Evolutionary conservation across 495 filamentous ascomycete species (phyloP).

Genomic region (Lepidopterella palustris): DNA sequence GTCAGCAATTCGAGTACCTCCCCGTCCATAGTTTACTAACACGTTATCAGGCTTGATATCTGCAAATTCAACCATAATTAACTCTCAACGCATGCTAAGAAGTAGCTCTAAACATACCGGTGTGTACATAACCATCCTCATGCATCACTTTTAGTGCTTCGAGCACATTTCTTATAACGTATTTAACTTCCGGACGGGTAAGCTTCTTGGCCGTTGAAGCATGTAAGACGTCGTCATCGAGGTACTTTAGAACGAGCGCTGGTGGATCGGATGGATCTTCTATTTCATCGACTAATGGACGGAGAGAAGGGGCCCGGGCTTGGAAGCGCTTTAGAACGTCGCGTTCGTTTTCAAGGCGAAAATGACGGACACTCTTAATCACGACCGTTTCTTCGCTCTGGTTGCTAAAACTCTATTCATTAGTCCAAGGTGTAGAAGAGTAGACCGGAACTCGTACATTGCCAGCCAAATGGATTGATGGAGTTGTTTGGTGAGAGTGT

Average conservation of each 20-base stretch:
- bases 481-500: conserved; percentile 4
- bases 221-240: conserved; percentile 38
- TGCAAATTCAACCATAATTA: conserved; percentile 11
- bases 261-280: conserved; percentile 37
- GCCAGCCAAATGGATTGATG: conserved; percentile 35
- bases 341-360: conserved; percentile 40
- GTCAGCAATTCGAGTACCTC: conserved; percentile 35
- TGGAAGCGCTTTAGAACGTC: conserved; percentile 42
- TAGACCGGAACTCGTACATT: conserved; percentile 29
- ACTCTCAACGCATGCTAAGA: not conserved
- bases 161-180: conserved; percentile 38
- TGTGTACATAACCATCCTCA: conserved; percentile 39
- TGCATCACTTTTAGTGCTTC: conserved; percentile 39
- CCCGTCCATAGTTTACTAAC: conserved; percentile 37
- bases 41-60: conserved; percentile 43
- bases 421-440: not conserved
- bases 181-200: conserved; percentile 38
- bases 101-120: conserved; percentile 26
- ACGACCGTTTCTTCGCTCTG: conserved; percentile 32
- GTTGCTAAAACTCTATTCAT: conserved; percentile 21
- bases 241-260: conserved; percentile 39
- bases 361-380: conserved; percentile 39
- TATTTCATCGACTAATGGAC: conserved; percentile 40
- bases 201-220: conserved; percentile 37
- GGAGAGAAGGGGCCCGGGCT: conserved; percentile 29